Base-by-base conservation (phyloP, 1,284 basidiomycete genomes). In the Malassezia globosa region DNA sequence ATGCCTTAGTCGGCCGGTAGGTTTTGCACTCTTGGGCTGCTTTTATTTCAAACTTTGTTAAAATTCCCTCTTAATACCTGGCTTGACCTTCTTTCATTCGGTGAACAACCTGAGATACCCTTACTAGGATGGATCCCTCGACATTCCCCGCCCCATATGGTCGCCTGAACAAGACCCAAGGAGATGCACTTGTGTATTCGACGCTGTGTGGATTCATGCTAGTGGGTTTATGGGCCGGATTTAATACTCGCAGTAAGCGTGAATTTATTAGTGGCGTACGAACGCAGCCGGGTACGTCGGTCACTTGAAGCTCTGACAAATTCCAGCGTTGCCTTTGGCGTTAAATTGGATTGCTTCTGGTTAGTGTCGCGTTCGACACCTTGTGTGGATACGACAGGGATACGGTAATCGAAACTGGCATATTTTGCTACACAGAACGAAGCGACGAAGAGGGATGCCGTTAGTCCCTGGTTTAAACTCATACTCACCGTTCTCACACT, bases 281-380 rank as follows among this genome's bases (percentile, higher is more conserved):
- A 25, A 71, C 66, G 11, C 68, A 71, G 51, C 56, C 60, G 25
- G 61, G 64, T 66, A 45, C n/a, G 64, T 62, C 13, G 31, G 5
- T 3, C 7, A 18, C 18, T 5, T 18, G 29, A 8, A 44, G 31
- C 13, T n/a, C 33, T 34, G 14, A 13, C 36, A 43, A 14, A 37
- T 35, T 18, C 23, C 53, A 65, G 66, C 60, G 36, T 59, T 66
- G 31, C 67, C 65, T 7, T 56, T 71, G 27, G 55, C 64, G 37
- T 56, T 71, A 43, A 71, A 71, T 48, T 71, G 68, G 68, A 62
- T 71, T 55, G 62, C 68, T 39, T 66, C 64, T 53, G 69, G 68
- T 71, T 61, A 63, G 67, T 70, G 57, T 45, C 26, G 46, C 48
- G 8, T 16, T 10, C 8, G 16, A 31, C 29, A n/a, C 29, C 29